These are phyloP conservation scores for Wickerhamiella occidentalis DNA, from an alignment of 805 yeast genomes.

Conservation along the genomic window DNA sequence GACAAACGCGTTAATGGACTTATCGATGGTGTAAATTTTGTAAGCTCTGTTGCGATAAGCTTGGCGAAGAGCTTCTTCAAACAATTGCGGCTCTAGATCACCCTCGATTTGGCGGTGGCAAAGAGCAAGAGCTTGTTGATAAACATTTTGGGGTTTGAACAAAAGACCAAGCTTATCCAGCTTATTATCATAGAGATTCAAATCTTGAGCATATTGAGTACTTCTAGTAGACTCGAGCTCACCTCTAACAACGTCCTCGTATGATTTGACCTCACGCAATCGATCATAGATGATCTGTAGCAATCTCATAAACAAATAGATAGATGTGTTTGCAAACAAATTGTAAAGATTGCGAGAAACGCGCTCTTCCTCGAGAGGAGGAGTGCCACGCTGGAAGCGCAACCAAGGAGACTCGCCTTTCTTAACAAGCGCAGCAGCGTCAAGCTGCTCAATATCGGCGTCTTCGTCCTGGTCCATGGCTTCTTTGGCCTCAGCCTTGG, in stretches of 20 bases:
- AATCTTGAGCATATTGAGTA: conserved; percentile 66
- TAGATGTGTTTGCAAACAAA: conserved; percentile 75
- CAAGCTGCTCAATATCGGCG: conserved; percentile 5
- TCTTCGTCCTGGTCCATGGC: conserved; percentile 7
- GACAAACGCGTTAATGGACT: conserved; percentile 68
- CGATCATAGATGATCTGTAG: conserved; percentile 72
- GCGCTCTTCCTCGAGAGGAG: conserved; percentile 16
- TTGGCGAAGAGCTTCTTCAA: conserved; percentile 90
- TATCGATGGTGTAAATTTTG: conserved; percentile 84
- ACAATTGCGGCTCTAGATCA: conserved; percentile 84
- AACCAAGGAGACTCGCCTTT: conserved; percentile 20
- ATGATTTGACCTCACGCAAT: conserved; percentile 58
- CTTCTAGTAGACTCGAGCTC: conserved; percentile 44
- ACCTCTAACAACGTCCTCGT: conserved; percentile 56
- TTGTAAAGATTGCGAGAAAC: conserved; percentile 42
- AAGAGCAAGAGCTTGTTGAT: conserved; percentile 62
- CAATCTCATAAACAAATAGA: conserved; percentile 82
- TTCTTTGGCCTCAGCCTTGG: conserved; percentile 16
- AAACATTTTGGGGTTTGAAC: conserved; percentile 37
- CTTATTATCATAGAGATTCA: conserved; percentile 69
- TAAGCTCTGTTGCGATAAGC: conserved; percentile 90
- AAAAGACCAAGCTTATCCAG: conserved; percentile 69
- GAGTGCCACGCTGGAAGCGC: conserved; percentile 19
- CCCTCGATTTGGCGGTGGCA: conserved; percentile 75
- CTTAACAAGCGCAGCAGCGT: conserved; percentile 10